Conservation (phyloP, 139 green algal species). For the Ulvella scutata region DNA sequence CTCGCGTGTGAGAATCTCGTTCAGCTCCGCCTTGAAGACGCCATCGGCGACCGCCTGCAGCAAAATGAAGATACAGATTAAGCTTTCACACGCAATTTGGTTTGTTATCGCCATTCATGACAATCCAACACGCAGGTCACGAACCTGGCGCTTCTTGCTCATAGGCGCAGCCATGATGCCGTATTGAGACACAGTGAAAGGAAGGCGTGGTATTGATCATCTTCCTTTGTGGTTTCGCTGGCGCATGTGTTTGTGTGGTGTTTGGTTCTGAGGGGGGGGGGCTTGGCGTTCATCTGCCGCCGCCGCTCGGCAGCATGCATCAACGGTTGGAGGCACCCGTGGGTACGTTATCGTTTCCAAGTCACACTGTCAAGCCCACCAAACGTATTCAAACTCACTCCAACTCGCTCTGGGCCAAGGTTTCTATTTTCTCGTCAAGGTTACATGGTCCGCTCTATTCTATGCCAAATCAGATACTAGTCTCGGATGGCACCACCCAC, state of each 20-base stretch:
- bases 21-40: constrained; percentile 99
- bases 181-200: not conserved
- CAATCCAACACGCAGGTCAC: not conserved
- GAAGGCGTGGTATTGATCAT: not conserved
- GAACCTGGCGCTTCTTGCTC: not conserved
- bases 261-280: not conserved
- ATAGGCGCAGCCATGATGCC: not conserved
- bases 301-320: not conserved
- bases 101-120: not conserved
- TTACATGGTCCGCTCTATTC: not conserved
- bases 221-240: not conserved
- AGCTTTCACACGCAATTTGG: not conserved
- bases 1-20: constrained; percentile 94
- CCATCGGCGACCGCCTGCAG: constrained; percentile 94
- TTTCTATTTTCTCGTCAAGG: not conserved
- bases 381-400: not conserved
- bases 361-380: not conserved
- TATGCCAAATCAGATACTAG: no score
- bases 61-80: not conserved
- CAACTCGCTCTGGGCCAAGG: not conserved
- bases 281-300: no score
- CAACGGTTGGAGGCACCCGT: not conserved
- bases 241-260: not conserved
- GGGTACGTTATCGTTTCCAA: not conserved
- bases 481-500: no score